Conservation (phyloP, 305 asterid species). For the Fraxinus latifolia region DNA sequence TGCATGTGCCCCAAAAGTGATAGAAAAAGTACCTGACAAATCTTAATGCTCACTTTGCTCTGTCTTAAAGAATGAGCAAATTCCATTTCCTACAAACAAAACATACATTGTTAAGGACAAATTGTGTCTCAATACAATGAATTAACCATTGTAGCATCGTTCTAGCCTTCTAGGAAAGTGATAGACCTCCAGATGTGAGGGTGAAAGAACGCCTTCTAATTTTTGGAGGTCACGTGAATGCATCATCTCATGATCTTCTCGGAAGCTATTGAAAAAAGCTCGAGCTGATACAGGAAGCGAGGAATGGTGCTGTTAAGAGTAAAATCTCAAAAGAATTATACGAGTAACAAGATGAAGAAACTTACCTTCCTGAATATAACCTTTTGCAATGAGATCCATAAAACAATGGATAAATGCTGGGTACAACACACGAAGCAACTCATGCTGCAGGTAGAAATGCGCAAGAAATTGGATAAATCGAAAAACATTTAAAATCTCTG, state of each 20-base stretch:
- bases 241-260: slow-evolving; percentile 86
- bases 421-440: slow-evolving; percentile 84
- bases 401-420: slow-evolving; percentile 88
- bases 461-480: slow-evolving; percentile 12
- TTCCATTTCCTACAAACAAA: slow-evolving; percentile 72
- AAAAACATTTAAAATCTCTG: background rate
- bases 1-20: slow-evolving; percentile 5
- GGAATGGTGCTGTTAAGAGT: slow-evolving; percentile 13
- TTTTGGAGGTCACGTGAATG: slow-evolving; percentile 87
- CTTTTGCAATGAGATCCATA: slow-evolving; percentile 90
- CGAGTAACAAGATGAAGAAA: slow-evolving; percentile 13
- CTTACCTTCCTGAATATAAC: slow-evolving; percentile 82
- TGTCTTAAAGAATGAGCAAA: slow-evolving; percentile 83
- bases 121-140: slow-evolving; percentile 21
- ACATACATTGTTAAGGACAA: slow-evolving; percentile 16
- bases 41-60: slow-evolving; percentile 79
- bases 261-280: slow-evolving; percentile 71
- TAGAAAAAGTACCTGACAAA: slow-evolving; percentile 63
- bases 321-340: background rate
- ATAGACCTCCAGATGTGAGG: slow-evolving; percentile 79
- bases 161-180: slow-evolving; percentile 25
- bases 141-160: slow-evolving; percentile 11
- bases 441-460: slow-evolving; percentile 56
- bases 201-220: slow-evolving; percentile 86
- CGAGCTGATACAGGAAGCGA: slow-evolving; percentile 51